These are phyloP conservation scores for Fusarium begoniae DNA, from an alignment of 2,329 filamentous ascomycete genomes.

Conservation along the genomic window DNA sequence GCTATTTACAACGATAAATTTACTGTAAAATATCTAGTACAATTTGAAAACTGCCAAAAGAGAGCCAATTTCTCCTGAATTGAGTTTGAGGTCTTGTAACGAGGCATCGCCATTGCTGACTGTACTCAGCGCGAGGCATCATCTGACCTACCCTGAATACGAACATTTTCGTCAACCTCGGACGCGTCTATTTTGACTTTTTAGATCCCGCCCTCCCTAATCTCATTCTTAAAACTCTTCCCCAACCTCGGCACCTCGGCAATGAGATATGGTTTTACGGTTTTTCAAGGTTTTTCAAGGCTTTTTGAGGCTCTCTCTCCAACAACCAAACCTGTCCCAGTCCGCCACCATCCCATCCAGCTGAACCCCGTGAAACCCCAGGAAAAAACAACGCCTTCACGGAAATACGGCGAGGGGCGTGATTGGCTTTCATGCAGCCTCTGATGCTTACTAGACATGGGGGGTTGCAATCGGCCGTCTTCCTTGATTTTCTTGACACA, in stretches of 20 bases:
- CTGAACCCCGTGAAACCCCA: constrained; percentile 9
- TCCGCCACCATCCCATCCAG: background rate
- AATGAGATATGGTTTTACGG: background rate
- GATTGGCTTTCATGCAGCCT: constrained; percentile 9
- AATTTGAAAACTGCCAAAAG: background rate
- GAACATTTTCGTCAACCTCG: background rate
- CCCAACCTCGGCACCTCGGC: constrained; percentile 8
- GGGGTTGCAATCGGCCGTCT: background rate
- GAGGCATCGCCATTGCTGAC: background rate
- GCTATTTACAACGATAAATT: background rate
- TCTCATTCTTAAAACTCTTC: background rate
- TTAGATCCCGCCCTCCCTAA: background rate
- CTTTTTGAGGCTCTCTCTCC: constrained; percentile 4
- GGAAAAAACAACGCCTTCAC: background rate
- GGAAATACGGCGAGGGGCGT: constrained; percentile 5
- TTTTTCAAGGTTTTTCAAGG: constrained; percentile 10
- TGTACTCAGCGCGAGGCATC: background rate
- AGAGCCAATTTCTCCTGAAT: background rate
- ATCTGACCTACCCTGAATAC: background rate
- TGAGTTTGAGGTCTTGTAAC: no score
- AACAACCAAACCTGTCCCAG: background rate
- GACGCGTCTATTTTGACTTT: background rate
- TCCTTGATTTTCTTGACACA: background rate
- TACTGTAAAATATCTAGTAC: no score
- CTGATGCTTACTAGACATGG: background rate